Base-by-base conservation (phyloP, 768 basidiomycete species). In the Cystofilobasidium macerans region DNA sequence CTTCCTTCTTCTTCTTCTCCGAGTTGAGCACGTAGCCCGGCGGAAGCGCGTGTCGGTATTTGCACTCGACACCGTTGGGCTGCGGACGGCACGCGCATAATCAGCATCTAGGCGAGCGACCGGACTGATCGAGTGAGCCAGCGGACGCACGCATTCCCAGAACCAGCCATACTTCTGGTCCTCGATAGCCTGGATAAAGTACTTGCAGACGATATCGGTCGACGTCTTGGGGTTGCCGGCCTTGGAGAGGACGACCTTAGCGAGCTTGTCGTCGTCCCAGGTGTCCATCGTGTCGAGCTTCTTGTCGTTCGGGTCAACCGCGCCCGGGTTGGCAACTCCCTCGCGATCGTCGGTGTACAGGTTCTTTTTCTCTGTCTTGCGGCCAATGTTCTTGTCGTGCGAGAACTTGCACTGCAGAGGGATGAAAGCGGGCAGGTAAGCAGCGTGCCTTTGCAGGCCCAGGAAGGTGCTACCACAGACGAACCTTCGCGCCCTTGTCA, bases 141-240 rank as follows among this genome's bases (percentile, higher is more conserved):
- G 38, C 13, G 12, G 22, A 73, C 76, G 64, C 64, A 76, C 76
- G 61, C 76, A 77, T 72, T 75, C 75, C 76, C 76, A 77, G 72
- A 77, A 78, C 77, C 76, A 77, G 43, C 77, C 80, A 66, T 74
- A 88, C 81, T 90, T 92, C 74, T 88, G 84, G 3, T 81, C 79
- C 75, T 99, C 95, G 74, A 99, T 94, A 54, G 95, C 94, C 73
- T 94, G 85, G 71, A 99, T 88, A 74, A 99, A 99, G 79, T 78
- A 84, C 77, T 94, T 98, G 85, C 95, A 99, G 5, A 99, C 94
- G 73, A 99, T 95, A 73, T 98, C 94, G 42, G 94, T 98, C 3
- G 86, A 87, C 30, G 89, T 94, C 70, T 85, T 82, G 59, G 89
- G 90, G 77, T 93, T 95, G 32, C 93, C 93, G 69, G 84, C 81